phyloP scores from a whole-genome alignment of 768 basidiomycete genomes.

The Russula vinacea region DNA sequence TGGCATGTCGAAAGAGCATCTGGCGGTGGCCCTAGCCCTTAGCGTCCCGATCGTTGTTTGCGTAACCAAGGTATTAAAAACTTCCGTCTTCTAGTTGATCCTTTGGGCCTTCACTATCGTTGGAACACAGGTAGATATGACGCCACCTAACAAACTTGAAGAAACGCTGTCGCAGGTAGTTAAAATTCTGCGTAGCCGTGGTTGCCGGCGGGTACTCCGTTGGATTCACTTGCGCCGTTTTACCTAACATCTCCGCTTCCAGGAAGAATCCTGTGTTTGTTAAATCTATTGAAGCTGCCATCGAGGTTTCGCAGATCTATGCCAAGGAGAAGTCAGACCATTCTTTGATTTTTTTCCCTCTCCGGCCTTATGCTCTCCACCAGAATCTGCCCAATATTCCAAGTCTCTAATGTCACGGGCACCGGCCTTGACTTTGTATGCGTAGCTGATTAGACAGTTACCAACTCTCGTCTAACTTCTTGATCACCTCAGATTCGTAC shows the following conservation, averaged over 20 bases:
- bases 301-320: conserved; percentile 73
- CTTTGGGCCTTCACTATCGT: neutral
- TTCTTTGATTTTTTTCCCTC: conserved; percentile 24
- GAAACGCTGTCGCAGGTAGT: conserved; percentile 90
- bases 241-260: conserved; percentile 1
- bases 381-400: conserved; percentile 88
- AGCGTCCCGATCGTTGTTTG: conserved; percentile 92
- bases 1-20: conserved; percentile 93
- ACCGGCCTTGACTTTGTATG: conserved; percentile 76
- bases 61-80: conserved; percentile 74
- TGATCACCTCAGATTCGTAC: conserved; percentile 58
- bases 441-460: neutral
- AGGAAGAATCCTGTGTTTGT: conserved; percentile 86
- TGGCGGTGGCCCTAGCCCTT: conserved; percentile 90
- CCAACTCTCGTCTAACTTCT: neutral
- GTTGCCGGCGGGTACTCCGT: conserved; percentile 63
- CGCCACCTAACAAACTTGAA: conserved; percentile 84
- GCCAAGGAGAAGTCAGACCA: conserved; percentile 59
- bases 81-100: neutral
- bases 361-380: neutral
- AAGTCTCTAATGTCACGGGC: conserved; percentile 93
- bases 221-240: neutral
- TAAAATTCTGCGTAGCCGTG: conserved; percentile 90
- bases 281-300: conserved; percentile 73
- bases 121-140: conserved; percentile 83